Conservation (phyloP, 108 stramenopile genomes). For the Cyclotella atomus region DNA sequence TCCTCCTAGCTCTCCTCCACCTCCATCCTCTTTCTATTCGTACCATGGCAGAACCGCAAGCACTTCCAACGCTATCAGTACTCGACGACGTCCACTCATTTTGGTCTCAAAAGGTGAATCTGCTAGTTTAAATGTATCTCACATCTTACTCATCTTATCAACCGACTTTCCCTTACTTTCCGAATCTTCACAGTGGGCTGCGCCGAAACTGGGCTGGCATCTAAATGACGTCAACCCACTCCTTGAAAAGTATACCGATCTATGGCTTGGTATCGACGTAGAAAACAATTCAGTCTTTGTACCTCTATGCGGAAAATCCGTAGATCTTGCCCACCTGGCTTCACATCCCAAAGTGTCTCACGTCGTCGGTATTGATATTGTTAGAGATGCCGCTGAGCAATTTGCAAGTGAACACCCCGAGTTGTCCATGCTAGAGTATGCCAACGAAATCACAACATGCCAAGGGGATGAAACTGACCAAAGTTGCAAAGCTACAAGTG, state of each 20-base stretch:
- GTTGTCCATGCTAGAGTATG: conserved; percentile 36
- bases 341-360: conserved; percentile 32
- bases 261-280: conserved; percentile 16
- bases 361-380: conserved; percentile 82
- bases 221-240: conserved; percentile 36
- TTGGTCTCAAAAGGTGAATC: conserved; percentile 36
- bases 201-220: conserved; percentile 38
- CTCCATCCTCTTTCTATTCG: no score
- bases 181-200: conserved; percentile 35
- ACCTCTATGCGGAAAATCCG: conserved; percentile 89
- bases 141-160: not conserved
- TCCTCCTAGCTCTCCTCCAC: no score
- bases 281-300: conserved; percentile 56
- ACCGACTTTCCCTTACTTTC: not conserved
- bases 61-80: conserved; percentile 6
- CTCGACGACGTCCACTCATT: conserved; percentile 31
- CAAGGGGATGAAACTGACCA: not conserved
- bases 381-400: conserved; percentile 70
- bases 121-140: not conserved
- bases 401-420: conserved; percentile 73
- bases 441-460: not conserved
- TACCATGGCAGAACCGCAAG: no score
- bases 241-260: conserved; percentile 24
- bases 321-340: conserved; percentile 80
- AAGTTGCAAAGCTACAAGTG: not conserved